A percentile compares a stretch with the other conserved stretches of the same genome.
Evolutionary conservation across 768 basidiomycete genomes (phyloP).

Genomic region (Cantharellus cinnabarinus): DNA sequence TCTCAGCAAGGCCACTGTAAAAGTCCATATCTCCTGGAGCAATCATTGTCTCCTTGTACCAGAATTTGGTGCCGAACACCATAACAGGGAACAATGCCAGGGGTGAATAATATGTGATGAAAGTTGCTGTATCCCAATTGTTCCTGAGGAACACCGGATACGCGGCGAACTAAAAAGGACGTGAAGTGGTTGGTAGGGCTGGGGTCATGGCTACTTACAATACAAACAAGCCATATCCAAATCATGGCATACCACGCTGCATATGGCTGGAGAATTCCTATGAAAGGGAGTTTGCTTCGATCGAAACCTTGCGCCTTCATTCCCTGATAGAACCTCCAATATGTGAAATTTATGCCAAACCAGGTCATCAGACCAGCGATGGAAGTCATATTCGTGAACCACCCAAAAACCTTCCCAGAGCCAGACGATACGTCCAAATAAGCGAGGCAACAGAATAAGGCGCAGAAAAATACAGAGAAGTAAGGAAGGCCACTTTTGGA

Average conservation of each 20-base stretch:
- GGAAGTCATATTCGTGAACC: conserved; percentile 54
- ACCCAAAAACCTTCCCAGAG: conserved; percentile 35
- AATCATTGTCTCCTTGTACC: conserved; percentile 29
- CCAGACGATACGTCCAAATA: conserved; percentile 58
- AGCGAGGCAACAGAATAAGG: conserved; percentile 46
- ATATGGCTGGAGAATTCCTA: conserved; percentile 32
- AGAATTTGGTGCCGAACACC: conserved; percentile 33
- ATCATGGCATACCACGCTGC: conserved; percentile 18
- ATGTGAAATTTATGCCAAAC: conserved; percentile 58
- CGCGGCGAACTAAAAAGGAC: conserved; percentile 22
- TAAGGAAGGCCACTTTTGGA: conserved; percentile 58
- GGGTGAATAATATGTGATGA: conserved; percentile 70
- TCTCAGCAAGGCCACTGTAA: conserved; percentile 41
- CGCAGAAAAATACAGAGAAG: conserved; percentile 42
- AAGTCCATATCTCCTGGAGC: conserved; percentile 68
- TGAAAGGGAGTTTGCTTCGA: conserved; percentile 49
- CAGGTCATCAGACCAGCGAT: conserved; percentile 45
- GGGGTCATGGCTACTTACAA: conserved; percentile 7
- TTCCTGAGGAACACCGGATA: conserved; percentile 14
- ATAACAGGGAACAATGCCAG: conserved; percentile 45
- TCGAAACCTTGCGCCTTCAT: conserved; percentile 61
- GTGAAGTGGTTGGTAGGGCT: conserved; percentile 4
- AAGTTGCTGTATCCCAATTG: conserved; percentile 36
- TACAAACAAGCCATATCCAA: conserved; percentile 16
- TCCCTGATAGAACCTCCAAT: conserved; percentile 70